These are phyloP conservation scores for Colletotrichum paranaense DNA, from an alignment of 2,329 filamentous ascomycete genomes.

Conservation along the genomic window DNA sequence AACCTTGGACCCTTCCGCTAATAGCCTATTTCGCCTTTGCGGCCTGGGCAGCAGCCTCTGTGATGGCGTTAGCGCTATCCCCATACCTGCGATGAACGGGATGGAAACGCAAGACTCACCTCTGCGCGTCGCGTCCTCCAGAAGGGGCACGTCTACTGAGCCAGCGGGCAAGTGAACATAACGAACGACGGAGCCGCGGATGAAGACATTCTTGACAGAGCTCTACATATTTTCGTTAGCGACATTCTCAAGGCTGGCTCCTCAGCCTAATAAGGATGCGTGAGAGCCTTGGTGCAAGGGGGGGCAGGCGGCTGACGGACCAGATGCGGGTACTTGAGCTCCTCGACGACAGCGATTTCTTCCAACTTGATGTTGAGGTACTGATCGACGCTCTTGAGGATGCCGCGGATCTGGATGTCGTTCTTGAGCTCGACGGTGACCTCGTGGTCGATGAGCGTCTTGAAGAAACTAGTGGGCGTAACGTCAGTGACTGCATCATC, in stretches of 20 bases:
- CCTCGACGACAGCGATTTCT: constrained; percentile 91
- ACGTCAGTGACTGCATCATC: constrained; percentile 4
- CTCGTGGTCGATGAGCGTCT: constrained; percentile 96
- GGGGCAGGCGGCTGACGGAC: constrained; percentile 55
- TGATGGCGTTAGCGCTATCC: constrained; percentile 24
- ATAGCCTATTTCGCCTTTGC: constrained; percentile 62
- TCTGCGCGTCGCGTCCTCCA: constrained; percentile 92
- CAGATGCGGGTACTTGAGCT: constrained; percentile 94
- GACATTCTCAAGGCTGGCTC: background rate
- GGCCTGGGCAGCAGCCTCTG: constrained; percentile 69
- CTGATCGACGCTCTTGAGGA: constrained; percentile 96
- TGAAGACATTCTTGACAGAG: constrained; percentile 95
- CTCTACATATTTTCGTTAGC: constrained; percentile 51
- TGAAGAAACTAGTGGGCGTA: constrained; percentile 82
- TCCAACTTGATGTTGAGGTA: constrained; percentile 99
- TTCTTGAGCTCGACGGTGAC: constrained; percentile 99
- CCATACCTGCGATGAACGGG: background rate
- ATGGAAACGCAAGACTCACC: constrained; percentile 60
- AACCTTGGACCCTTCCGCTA: background rate
- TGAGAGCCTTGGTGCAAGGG: background rate
- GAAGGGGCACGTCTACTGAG: constrained; percentile 84
- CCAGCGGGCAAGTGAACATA: constrained; percentile 89
- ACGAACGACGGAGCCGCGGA: constrained; percentile 90
- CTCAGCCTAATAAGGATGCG: background rate
- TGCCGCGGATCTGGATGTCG: constrained; percentile 96